Conservation (phyloP, 768 basidiomycete species). For the Glaciozyma martinii region DNA sequence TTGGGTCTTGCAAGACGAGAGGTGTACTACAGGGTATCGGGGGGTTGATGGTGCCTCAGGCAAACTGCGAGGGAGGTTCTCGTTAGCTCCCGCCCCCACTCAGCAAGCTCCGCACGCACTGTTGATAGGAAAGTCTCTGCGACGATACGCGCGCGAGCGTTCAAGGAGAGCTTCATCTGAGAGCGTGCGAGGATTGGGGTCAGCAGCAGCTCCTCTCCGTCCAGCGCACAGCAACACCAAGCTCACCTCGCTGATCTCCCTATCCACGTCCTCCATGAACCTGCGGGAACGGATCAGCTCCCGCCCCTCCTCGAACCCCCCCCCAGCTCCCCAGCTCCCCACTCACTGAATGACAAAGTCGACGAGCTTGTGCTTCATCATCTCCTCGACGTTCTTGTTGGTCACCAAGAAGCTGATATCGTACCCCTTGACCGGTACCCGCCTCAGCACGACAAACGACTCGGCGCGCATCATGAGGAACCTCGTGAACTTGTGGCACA, state of each 20-base stretch:
- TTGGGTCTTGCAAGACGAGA: too few relatives aligned
- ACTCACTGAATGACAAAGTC: conserved; percentile 95
- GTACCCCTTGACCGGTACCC: conserved; percentile 95
- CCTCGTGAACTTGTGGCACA: conserved; percentile 95
- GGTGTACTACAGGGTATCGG: too few relatives aligned
- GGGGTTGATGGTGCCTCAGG: too few relatives aligned
- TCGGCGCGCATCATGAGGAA: conserved; percentile 99
- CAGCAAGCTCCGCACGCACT: not conserved
- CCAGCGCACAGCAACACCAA: too few relatives aligned
- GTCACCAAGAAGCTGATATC: conserved; percentile 98
- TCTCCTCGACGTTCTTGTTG: conserved; percentile 90
- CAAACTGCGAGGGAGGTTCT: too few relatives aligned
- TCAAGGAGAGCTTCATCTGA: conserved; percentile 96
- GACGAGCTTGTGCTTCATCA: conserved; percentile 99
- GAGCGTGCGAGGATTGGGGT: conserved; percentile 41
- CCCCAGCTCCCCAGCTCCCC: too few relatives aligned
- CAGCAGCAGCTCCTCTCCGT: too few relatives aligned
- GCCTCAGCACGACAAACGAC: conserved; percentile 87
- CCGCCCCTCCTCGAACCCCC: not conserved
- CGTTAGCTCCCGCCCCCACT: too few relatives aligned
- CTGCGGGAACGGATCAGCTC: conserved; percentile 19
- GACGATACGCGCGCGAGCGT: conserved; percentile 90
- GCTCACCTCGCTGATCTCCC: conserved; percentile 55
- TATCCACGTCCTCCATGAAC: conserved; percentile 56
- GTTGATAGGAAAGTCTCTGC: conserved; percentile 59